A percentile compares a stretch with the other conserved stretches of the same genome.
These are phyloP conservation scores for Rossbeevera mucosa DNA, from an alignment of 768 basidiomycete genomes.

Conservation along the genomic window DNA sequence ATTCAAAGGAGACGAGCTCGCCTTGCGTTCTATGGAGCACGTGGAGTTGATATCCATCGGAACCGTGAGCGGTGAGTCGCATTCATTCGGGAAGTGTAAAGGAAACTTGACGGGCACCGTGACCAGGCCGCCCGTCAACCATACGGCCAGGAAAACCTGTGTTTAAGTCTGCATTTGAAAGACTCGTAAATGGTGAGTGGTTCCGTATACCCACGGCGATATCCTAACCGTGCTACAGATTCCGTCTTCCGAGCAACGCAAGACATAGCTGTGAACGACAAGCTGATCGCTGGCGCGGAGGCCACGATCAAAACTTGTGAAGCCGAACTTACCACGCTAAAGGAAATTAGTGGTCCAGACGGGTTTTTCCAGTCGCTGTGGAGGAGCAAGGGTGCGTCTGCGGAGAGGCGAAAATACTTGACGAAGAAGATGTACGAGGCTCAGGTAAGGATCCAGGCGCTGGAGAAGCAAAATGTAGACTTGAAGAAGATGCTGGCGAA, in stretches of 20 bases:
- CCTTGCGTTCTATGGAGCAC: slow-evolving; percentile 82
- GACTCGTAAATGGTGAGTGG: slow-evolving; percentile 66
- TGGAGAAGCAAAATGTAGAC: slow-evolving; percentile 69
- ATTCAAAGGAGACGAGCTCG: slow-evolving; percentile 86
- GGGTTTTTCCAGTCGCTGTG: slow-evolving; percentile 39
- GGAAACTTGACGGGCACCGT: neutral
- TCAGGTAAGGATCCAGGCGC: slow-evolving; percentile 57
- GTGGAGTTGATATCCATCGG: slow-evolving; percentile 81
- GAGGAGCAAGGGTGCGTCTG: slow-evolving; percentile 46
- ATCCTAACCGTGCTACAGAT: slow-evolving; percentile 41
- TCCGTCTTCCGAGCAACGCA: slow-evolving; percentile 74
- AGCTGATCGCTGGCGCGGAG: slow-evolving; percentile 55
- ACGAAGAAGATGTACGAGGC: slow-evolving; percentile 70
- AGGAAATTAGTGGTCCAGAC: slow-evolving; percentile 54
- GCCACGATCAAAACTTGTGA: slow-evolving; percentile 67
- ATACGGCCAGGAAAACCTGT: slow-evolving; percentile 92
- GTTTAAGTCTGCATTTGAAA: slow-evolving; percentile 78
- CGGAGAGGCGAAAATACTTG: slow-evolving; percentile 60
- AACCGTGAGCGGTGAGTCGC: slow-evolving; percentile 59
- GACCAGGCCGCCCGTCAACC: slow-evolving; percentile 69
- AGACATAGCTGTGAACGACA: slow-evolving; percentile 77
- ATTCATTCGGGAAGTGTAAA: neutral
- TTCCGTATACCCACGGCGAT: neutral
- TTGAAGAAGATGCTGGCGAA: slow-evolving; percentile 57
- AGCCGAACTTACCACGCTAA: slow-evolving; percentile 65